Conservation (phyloP, 768 basidiomycete genomes). For the Kwoniella europaea region DNA sequence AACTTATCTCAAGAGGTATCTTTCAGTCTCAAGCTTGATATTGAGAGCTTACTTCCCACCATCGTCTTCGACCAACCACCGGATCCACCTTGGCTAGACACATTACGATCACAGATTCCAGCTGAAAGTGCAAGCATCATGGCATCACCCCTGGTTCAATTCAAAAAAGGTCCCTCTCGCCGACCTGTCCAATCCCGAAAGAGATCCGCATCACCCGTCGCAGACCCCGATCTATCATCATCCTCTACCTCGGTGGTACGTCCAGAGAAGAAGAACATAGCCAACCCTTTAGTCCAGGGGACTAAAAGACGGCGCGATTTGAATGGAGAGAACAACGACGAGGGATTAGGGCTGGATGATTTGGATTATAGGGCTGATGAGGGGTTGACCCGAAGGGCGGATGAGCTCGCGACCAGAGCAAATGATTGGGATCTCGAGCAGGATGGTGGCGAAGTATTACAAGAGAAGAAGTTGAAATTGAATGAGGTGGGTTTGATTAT, state of each 20-base stretch:
- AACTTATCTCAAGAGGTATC: too few relatives aligned
- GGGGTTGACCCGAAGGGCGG: constrained; percentile 62
- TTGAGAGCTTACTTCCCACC: too few relatives aligned
- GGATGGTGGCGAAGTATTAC: constrained; percentile 79
- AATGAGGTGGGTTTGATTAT: constrained; percentile 44
- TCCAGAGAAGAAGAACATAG: constrained; percentile 70
- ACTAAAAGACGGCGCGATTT: constrained; percentile 69
- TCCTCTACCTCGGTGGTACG: constrained; percentile 65
- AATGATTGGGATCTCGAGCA: constrained; percentile 73
- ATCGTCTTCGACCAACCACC: too few relatives aligned
- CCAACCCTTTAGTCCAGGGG: constrained; percentile 77
- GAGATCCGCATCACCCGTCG: constrained; percentile 69
- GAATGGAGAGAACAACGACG: constrained; percentile 61
- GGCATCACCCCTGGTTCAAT: constrained; percentile 66
- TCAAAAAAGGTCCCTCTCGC: constrained; percentile 84
- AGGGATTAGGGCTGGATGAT: constrained; percentile 56
- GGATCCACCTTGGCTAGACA: too few relatives aligned
- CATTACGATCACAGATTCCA: too few relatives aligned
- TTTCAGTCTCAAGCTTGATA: too few relatives aligned
- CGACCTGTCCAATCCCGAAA: constrained; percentile 77
- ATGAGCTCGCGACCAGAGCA: constrained; percentile 75
- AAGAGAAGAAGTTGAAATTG: constrained; percentile 73
- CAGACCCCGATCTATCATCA: constrained; percentile 46
- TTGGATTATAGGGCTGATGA: constrained; percentile 65
- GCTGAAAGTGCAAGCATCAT: not conserved